A percentile compares a stretch with the other conserved stretches of the same genome.
These are phyloP conservation scores for Yamadazyma tumulicola DNA, from an alignment of 805 yeast species.

Conservation along the genomic window DNA sequence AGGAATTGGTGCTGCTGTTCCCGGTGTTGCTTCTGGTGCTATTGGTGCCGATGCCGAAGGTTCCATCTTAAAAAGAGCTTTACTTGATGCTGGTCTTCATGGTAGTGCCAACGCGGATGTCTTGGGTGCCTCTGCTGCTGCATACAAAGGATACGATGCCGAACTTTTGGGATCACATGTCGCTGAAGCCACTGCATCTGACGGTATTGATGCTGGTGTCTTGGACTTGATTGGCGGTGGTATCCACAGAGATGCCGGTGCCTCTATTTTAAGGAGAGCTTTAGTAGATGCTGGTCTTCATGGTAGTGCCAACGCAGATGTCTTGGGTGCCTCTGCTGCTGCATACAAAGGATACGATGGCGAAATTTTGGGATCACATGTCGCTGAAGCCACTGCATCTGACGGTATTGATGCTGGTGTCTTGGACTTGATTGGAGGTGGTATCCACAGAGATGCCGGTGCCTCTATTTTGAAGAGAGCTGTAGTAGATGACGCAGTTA, in stretches of 20 bases:
- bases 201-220: conserved; percentile 8
- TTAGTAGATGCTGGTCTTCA: conserved; percentile 12
- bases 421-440: conserved; percentile 8
- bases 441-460: conserved; percentile 6
- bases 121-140: conserved; percentile 8
- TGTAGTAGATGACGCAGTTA: conserved; percentile 2
- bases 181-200: conserved; percentile 13
- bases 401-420: conserved; percentile 8
- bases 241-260: conserved; percentile 7
- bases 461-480: conserved; percentile 8
- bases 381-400: conserved; percentile 12
- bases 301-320: conserved; percentile 6
- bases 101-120: conserved; percentile 8
- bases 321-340: conserved; percentile 9
- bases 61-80: conserved; percentile 11
- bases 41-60: conserved; percentile 5
- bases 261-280: conserved; percentile 10
- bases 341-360: conserved; percentile 12
- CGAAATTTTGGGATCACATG: conserved; percentile 13
- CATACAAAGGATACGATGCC: conserved; percentile 11
- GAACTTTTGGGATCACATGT: conserved; percentile 15
- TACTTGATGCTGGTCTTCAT: conserved; percentile 8
- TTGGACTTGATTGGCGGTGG: conserved; percentile 6
- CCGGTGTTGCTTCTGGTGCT: conserved; percentile 7
- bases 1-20: conserved; percentile 9